phyloP scores from a whole-genome alignment of 768 basidiomycete genomes.

The Mycena vitilis region DNA sequence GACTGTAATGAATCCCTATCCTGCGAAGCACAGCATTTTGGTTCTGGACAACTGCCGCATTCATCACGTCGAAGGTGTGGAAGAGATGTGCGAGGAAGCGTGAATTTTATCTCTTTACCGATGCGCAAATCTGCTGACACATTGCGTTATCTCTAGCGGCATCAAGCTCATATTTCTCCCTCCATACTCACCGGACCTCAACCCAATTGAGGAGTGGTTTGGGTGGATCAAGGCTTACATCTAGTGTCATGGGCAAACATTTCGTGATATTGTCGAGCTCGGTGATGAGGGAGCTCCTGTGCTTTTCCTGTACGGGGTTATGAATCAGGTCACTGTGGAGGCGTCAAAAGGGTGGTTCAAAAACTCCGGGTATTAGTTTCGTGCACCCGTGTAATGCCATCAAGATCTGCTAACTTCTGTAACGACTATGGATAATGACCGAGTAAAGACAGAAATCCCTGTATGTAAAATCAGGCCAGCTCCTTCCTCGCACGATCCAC shows the following conservation, averaged over 20 bases:
- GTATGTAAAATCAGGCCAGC: neutral
- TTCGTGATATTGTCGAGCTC: slow-evolving; percentile 12
- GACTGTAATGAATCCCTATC: slow-evolving; percentile 43
- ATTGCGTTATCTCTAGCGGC: slow-evolving; percentile 27
- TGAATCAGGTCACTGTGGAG: slow-evolving; percentile 1
- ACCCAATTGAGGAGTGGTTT: slow-evolving; percentile 33
- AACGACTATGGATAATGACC: too few species aligned
- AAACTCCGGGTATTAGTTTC: too few species aligned
- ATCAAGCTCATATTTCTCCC: slow-evolving; percentile 38
- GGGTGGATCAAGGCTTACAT: slow-evolving; percentile 41
- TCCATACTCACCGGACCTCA: slow-evolving; percentile 33
- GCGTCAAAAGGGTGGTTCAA: neutral
- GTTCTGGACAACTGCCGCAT: slow-evolving; percentile 47
- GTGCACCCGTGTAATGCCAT: too few species aligned
- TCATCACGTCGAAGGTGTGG: slow-evolving; percentile 41
- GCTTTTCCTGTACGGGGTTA: slow-evolving; percentile 12
- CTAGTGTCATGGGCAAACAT: slow-evolving; percentile 33
- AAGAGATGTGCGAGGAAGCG: slow-evolving; percentile 24
- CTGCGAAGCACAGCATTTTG: slow-evolving; percentile 39
- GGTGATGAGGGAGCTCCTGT: slow-evolving; percentile 15
- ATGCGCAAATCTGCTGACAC: neutral
- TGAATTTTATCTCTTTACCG: too few species aligned
- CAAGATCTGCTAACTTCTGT: too few species aligned
- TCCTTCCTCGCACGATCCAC: neutral
- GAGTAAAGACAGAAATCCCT: neutral